These are phyloP conservation scores for Sorghum bicolor DNA, from an alignment of 176 grass and related monocot genomes.

Conservation along the genomic window DNA sequence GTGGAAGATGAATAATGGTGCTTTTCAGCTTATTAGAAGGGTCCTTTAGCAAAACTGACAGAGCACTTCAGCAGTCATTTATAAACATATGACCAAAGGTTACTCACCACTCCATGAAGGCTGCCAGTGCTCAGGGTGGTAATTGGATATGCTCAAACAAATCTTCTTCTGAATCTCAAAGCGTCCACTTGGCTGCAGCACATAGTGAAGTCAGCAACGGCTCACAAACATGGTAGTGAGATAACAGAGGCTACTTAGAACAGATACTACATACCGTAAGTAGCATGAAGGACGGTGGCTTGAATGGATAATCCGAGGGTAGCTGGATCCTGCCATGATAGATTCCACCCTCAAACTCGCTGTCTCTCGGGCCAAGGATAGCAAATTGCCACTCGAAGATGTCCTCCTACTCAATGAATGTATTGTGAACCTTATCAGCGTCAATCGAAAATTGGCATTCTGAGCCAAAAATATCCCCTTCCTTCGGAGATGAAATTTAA, in stretches of 20 bases:
- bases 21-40: not conserved
- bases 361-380: constrained; percentile 76
- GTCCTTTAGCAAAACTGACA: not conserved
- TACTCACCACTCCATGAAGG: constrained; percentile 97
- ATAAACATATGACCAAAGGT: not conserved
- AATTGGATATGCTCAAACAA: constrained; percentile 99
- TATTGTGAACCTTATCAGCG: not conserved
- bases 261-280: constrained; percentile 53
- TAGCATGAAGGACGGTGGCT: constrained; percentile 95
- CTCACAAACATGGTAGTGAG: not conserved
- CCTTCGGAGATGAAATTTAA: not conserved
- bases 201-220: not conserved
- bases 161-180: constrained; percentile 98
- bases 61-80: not conserved
- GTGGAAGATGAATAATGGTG: constrained; percentile 40
- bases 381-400: constrained; percentile 99
- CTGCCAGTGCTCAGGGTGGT: constrained; percentile 98
- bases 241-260: not conserved
- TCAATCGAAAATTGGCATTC: not conserved
- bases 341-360: constrained; percentile 96
- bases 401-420: constrained; percentile 56
- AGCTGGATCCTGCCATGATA: constrained; percentile 96
- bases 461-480: not conserved
- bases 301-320: constrained; percentile 92
- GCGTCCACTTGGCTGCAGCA: constrained; percentile 86